A percentile compares a stretch with the other conserved stretches of the same genome.
Conservation (phyloP, 441 rosid genomes). For the Adansonia madagascariensis region DNA sequence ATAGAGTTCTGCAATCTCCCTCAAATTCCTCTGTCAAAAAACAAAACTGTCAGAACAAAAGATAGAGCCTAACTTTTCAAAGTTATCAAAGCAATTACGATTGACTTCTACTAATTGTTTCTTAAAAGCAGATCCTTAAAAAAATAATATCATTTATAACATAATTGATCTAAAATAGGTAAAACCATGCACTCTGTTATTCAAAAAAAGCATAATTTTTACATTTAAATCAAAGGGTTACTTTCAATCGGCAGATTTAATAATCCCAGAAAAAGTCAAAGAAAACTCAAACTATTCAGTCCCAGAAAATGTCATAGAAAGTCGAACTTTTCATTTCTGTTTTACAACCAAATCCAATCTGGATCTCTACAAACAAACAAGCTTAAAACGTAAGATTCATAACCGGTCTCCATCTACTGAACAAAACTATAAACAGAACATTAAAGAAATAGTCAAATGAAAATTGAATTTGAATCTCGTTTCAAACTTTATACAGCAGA, state of each 20-base stretch:
- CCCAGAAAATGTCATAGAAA: too few relatives aligned
- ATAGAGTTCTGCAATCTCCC: constrained; percentile 72
- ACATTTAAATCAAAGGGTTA: neutral
- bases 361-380: neutral
- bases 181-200: neutral
- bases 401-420: neutral
- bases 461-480: neutral
- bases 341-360: neutral
- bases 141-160: neutral
- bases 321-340: neutral
- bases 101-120: neutral
- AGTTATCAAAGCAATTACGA: neutral
- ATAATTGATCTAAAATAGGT: neutral
- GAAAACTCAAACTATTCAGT: neutral
- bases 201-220: neutral
- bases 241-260: constrained; percentile 13
- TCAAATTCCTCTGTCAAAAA: constrained; percentile 71
- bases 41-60: neutral
- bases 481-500: neutral
- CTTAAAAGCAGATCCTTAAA: neutral
- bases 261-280: neutral
- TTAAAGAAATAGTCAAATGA: neutral
- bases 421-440: neutral
- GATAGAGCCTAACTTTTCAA: constrained; percentile 6
- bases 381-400: neutral